Evolutionary conservation across 208 protist genomes (phyloP).

Genomic region (Leishmania major): DNA sequence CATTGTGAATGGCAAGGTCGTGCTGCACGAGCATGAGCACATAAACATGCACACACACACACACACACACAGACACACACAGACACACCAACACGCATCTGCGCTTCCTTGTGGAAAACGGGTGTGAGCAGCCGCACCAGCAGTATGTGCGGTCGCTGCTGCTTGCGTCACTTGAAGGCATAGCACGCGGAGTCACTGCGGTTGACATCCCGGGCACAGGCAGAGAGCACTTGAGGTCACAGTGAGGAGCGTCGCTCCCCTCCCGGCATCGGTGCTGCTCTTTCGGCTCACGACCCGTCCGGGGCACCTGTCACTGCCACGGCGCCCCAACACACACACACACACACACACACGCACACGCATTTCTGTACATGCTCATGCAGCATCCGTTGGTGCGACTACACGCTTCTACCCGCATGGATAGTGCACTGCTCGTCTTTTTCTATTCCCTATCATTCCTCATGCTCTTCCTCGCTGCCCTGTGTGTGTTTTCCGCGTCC

Average conservation of each 20-base stretch:
- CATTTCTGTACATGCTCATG: not conserved
- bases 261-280: not conserved
- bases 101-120: not conserved
- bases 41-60: not conserved
- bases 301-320: not conserved
- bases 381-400: not conserved
- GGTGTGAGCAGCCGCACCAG: not conserved
- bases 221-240: not conserved
- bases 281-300: too few relatives aligned
- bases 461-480: constrained; percentile 5
- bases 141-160: not conserved
- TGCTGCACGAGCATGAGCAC: not conserved
- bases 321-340: not conserved
- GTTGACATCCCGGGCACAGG: not conserved
- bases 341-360: not conserved
- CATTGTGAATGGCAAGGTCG: not conserved
- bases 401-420: not conserved
- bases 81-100: not conserved
- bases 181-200: not conserved
- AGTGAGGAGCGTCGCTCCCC: not conserved
- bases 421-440: not conserved
- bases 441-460: not conserved
- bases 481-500: not conserved
- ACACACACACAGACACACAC: not conserved
- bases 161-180: not conserved